These are phyloP conservation scores for Globisporangium paddicum DNA, from an alignment of 352 stramenopile genomes.

Conservation along the genomic window DNA sequence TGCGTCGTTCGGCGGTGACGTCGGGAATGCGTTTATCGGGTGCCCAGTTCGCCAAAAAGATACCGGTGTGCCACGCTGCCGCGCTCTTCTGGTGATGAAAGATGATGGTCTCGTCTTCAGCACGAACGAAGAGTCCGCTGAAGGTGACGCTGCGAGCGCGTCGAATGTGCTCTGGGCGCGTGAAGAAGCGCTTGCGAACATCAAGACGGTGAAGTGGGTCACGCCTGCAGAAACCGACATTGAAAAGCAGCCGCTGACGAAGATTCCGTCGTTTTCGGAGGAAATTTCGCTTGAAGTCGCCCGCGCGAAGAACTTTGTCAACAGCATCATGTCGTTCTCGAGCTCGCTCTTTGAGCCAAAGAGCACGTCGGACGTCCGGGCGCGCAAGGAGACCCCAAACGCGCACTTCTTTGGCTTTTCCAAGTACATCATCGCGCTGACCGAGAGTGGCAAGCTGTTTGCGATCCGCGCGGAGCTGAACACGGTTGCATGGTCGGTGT, in stretches of 20 bases:
- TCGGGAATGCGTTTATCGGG: conserved; percentile 47
- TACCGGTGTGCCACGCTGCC: conserved; percentile 30
- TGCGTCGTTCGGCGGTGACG: conserved; percentile 39
- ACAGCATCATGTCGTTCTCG: conserved; percentile 42
- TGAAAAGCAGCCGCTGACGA: conserved; percentile 65
- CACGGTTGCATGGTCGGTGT: conserved; percentile 64
- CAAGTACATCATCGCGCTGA: conserved; percentile 76
- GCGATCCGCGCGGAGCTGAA: conserved; percentile 73
- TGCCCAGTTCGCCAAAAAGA: conserved; percentile 63
- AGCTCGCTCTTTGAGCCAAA: conserved; percentile 48
- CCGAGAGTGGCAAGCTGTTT: conserved; percentile 76
- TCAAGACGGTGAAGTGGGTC: conserved; percentile 75
- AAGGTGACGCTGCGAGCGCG: neutral
- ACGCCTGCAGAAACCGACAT: conserved; percentile 73
- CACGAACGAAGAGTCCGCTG: conserved; percentile 40
- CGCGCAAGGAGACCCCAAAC: conserved; percentile 54
- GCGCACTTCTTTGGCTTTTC: conserved; percentile 81
- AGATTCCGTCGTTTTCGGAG: conserved; percentile 68
- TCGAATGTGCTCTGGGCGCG: conserved; percentile 59
- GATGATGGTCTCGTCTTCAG: conserved; percentile 72
- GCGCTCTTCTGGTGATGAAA: conserved; percentile 58
- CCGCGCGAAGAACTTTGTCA: conserved; percentile 43
- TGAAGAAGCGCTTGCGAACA: conserved; percentile 75
- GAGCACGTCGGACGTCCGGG: conserved; percentile 19
- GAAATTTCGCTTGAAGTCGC: conserved; percentile 60